These are phyloP conservation scores for Wickerhamiella infanticola DNA, from an alignment of 1,139 yeast species.

Conservation along the genomic window DNA sequence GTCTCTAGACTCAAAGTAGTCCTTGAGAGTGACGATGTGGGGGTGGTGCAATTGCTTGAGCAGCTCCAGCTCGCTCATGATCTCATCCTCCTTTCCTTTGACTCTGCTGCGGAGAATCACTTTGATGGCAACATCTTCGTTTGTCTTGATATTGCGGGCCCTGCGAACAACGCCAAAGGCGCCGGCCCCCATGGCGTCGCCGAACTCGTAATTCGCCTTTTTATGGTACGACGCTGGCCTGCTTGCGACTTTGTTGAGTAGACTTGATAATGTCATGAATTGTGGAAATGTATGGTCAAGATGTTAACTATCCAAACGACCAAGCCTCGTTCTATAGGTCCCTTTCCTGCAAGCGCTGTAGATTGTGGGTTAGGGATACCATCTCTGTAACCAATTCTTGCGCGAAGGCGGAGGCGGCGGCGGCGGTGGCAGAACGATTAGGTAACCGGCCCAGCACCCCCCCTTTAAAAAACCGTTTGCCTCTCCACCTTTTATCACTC, in stretches of 20 bases:
- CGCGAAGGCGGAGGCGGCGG: neutral
- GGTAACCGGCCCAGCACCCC: neutral
- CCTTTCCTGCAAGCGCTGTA: too few relatives aligned
- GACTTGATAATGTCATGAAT: slow-evolving; percentile 7
- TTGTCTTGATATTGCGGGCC: slow-evolving; percentile 43
- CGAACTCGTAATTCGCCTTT: slow-evolving; percentile 53
- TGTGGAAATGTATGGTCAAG: too few relatives aligned
- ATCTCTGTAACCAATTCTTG: too few relatives aligned
- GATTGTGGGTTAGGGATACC: too few relatives aligned
- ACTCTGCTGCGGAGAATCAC: slow-evolving; percentile 69
- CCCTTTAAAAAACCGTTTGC: neutral
- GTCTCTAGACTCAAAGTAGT: slow-evolving; percentile 76
- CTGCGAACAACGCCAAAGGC: slow-evolving; percentile 78
- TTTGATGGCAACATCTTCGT: slow-evolving; percentile 73
- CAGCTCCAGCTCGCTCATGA: slow-evolving; percentile 60
- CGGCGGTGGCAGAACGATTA: neutral
- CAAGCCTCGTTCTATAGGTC: too few relatives aligned
- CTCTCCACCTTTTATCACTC: neutral
- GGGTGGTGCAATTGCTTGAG: slow-evolving; percentile 55
- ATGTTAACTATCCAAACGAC: too few relatives aligned
- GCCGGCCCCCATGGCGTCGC: slow-evolving; percentile 78
- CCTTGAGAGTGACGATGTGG: slow-evolving; percentile 67
- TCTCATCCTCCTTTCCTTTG: slow-evolving; percentile 55
- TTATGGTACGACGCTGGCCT: slow-evolving; percentile 58
- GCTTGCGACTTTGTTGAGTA: slow-evolving; percentile 39